A percentile compares a stretch with the other conserved stretches of the same genome.
phyloP scores from a whole-genome alignment of 345 rosid species.

The Litchi chinensis region DNA sequence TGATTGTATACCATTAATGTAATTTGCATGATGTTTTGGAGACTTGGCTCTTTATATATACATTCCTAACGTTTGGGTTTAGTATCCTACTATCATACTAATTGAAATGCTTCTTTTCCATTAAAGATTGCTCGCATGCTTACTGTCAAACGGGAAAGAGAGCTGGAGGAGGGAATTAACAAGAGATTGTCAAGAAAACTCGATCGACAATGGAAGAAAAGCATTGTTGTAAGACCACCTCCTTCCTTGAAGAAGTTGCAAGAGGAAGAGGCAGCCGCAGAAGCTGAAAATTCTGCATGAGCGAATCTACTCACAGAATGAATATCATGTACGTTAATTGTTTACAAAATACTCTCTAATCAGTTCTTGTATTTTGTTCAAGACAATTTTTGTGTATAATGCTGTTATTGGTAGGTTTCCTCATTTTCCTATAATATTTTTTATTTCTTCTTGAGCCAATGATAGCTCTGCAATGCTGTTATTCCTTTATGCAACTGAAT shows the following conservation, averaged over 20 bases:
- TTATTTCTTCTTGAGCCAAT: not conserved
- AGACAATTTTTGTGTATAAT: constrained; percentile 20
- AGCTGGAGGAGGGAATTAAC: constrained; percentile 80
- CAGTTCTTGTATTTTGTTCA: not conserved
- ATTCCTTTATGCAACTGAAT: too few relatives aligned
- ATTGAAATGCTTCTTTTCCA: constrained; percentile 7
- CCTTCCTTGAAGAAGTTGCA: constrained; percentile 73
- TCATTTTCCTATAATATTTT: not conserved
- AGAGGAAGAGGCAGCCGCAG: constrained; percentile 86
- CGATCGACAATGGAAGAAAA: constrained; percentile 85
- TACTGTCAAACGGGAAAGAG: constrained; percentile 88
- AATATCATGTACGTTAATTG: constrained; percentile 4
- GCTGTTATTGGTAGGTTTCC: constrained; percentile 1
- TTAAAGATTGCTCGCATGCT: constrained; percentile 75
- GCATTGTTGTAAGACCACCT: constrained; percentile 81
- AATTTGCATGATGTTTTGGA: not conserved
- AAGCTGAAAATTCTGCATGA: constrained; percentile 70
- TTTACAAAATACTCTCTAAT: not conserved
- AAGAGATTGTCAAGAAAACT: constrained; percentile 93
- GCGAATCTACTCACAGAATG: not conserved
- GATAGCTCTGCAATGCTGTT: too few relatives aligned
- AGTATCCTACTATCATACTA: not conserved
- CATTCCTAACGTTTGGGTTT: not conserved
- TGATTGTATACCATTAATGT: not conserved
- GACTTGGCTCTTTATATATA: not conserved